Evolutionary conservation across 176 grass and related monocot genomes (phyloP).

Genomic region (Musa itinerans): DNA sequence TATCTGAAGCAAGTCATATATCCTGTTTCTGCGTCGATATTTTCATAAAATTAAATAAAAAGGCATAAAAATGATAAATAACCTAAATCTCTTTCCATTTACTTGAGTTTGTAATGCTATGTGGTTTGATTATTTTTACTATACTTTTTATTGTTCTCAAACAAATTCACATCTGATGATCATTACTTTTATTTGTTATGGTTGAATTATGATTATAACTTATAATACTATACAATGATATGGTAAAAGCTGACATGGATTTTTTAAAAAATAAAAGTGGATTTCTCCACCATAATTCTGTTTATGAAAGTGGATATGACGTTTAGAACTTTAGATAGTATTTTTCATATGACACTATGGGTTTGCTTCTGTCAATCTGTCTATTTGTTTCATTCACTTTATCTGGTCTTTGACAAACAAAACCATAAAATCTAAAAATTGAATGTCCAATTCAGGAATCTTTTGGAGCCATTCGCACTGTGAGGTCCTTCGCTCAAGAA

Average conservation of each 20-base stretch:
- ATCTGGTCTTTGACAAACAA: conserved; percentile 6
- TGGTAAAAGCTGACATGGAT: not conserved
- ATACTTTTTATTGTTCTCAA: too few species aligned
- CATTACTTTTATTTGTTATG: too few species aligned
- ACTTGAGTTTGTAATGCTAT: too few species aligned
- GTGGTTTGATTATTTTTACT: too few species aligned
- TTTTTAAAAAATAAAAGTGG: not conserved
- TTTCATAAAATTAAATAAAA: not conserved
- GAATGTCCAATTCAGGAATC: conserved; percentile 53
- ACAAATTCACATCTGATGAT: too few species aligned
- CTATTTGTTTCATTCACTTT: not conserved
- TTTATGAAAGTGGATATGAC: not conserved
- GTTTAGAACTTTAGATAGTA: not conserved
- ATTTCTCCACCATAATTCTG: not conserved
- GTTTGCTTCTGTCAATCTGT: not conserved
- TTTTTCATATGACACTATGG: not conserved
- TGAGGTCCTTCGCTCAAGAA: conserved; percentile 94
- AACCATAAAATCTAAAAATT: not conserved
- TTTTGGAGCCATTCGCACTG: conserved; percentile 87
- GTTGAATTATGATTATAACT: too few species aligned
- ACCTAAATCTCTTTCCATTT: too few species aligned
- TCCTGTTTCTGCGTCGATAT: not conserved
- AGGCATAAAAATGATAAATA: too few species aligned
- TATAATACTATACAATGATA: too few species aligned
- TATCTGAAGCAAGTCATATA: not conserved